Evolutionary conservation across 1,139 yeast species (phyloP).

Genomic region (Nakaseomyces nivariensis): DNA sequence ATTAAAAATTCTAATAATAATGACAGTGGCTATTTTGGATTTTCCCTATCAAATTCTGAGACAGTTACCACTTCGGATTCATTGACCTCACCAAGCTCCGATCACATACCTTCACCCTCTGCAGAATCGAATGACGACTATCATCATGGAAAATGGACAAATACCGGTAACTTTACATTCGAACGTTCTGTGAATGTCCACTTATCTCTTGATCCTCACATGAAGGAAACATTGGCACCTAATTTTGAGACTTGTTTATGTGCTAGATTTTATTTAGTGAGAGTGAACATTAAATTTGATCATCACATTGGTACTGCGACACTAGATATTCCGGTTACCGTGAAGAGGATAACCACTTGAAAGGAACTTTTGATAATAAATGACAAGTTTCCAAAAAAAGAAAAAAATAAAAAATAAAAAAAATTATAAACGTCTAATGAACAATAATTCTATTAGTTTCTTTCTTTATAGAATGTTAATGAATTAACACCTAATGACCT

Average conservation of each 20-base stretch:
- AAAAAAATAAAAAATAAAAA: background rate
- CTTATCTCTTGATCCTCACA: constrained; percentile 24
- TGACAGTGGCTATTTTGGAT: background rate
- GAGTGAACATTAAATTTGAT: constrained; percentile 29
- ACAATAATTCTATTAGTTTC: background rate
- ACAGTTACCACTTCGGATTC: background rate
- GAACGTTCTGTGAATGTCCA: constrained; percentile 18
- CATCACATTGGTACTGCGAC: constrained; percentile 24
- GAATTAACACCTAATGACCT: background rate
- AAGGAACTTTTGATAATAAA: background rate
- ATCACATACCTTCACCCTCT: background rate
- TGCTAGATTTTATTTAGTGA: constrained; percentile 41
- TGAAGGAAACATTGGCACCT: constrained; percentile 41
- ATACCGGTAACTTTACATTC: constrained; percentile 7
- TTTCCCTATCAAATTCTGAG: background rate
- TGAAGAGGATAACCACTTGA: constrained; percentile 21
- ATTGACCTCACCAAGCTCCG: constrained; percentile 9
- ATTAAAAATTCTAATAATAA: background rate
- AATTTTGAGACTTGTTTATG: constrained; percentile 48
- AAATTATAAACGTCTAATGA: background rate
- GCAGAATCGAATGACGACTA: background rate
- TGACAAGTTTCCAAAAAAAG: background rate
- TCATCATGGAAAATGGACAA: background rate
- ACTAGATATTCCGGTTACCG: constrained; percentile 31
- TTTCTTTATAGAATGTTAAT: background rate